Percentiles rank a stretch among this genome's conserved stretches.
Conservation (phyloP, 768 basidiomycete species). For the Lyophyllum decastes region DNA sequence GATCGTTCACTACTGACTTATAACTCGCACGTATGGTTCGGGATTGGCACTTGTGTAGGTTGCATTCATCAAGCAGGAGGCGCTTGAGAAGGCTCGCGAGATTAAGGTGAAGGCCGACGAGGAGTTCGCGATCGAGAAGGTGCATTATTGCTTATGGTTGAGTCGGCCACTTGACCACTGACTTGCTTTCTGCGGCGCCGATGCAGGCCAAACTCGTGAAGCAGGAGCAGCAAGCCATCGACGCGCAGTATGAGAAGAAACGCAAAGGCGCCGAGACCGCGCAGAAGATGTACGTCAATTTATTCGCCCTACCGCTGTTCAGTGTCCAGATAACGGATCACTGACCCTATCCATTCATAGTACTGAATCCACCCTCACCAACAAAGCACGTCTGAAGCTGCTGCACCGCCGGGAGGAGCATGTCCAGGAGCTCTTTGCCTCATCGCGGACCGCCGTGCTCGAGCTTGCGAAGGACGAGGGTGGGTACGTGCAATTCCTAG, state of each 20-base stretch:
- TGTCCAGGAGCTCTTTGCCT: constrained; percentile 83
- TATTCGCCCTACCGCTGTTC: neutral
- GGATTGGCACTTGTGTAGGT: constrained; percentile 54
- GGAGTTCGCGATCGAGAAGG: constrained; percentile 99
- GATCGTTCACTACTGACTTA: constrained; percentile 1
- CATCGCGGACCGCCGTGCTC: constrained; percentile 64
- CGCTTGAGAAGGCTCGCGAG: constrained; percentile 95
- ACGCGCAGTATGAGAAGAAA: constrained; percentile 94
- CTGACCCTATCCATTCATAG: constrained; percentile 38
- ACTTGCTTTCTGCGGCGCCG: neutral
- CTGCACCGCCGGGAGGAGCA: constrained; percentile 92
- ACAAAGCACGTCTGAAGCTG: constrained; percentile 90
- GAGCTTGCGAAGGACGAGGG: constrained; percentile 63
- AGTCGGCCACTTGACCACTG: neutral
- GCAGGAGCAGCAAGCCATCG: constrained; percentile 93
- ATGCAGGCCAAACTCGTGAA: constrained; percentile 92
- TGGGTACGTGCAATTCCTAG: constrained; percentile 80
- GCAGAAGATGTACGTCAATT: constrained; percentile 83
- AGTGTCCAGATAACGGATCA: constrained; percentile 23
- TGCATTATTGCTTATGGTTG: constrained; percentile 22
- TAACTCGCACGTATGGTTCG: neutral
- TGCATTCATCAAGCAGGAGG: constrained; percentile 98
- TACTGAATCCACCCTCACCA: constrained; percentile 93
- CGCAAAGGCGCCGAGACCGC: constrained; percentile 90
- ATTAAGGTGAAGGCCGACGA: constrained; percentile 98